A percentile compares a stretch with the other conserved stretches of the same genome.
Evolutionary conservation across 1,284 basidiomycete genomes (phyloP).

Genomic region (Boletus albobrunnescens): DNA sequence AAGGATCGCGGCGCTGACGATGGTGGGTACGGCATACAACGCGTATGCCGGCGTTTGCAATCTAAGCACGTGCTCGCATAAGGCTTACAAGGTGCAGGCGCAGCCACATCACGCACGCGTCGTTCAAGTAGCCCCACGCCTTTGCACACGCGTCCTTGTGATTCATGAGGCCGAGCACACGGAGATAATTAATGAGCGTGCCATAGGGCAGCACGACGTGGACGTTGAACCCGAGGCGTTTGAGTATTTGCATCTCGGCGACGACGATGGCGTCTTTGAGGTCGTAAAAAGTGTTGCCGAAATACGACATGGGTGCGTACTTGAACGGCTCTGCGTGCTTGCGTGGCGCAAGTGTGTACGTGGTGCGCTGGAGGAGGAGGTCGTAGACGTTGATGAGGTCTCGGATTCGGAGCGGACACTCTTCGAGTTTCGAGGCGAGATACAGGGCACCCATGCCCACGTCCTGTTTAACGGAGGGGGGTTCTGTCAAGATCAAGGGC

Average conservation of each 20-base stretch:
- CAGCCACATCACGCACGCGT: constrained; percentile 58
- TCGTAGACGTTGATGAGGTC: constrained; percentile 95
- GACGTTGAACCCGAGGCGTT: constrained; percentile 87
- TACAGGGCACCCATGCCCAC: constrained; percentile 91
- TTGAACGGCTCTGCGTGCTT: constrained; percentile 48
- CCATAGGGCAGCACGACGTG: constrained; percentile 90
- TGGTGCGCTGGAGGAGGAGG: constrained; percentile 64
- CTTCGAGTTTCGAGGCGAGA: constrained; percentile 93
- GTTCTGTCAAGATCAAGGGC: constrained; percentile 7
- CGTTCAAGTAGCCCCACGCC: constrained; percentile 90
- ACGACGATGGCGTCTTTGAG: constrained; percentile 88
- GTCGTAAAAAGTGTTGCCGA: constrained; percentile 79
- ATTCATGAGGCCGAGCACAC: constrained; percentile 78
- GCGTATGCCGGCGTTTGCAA: constrained; percentile 90
- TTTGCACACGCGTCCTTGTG: constrained; percentile 67
- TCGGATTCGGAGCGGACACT: constrained; percentile 86
- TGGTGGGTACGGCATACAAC: constrained; percentile 81
- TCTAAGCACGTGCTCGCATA: constrained; percentile 38
- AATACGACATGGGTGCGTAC: constrained; percentile 84
- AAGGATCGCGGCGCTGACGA: constrained; percentile 83
- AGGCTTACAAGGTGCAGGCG: not conserved
- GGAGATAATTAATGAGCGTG: constrained; percentile 92
- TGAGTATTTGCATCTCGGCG: constrained; percentile 96
- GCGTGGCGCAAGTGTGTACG: constrained; percentile 20
- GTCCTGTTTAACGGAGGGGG: constrained; percentile 53